phyloP scores from a whole-genome alignment of 345 rosid genomes.

The Euphorbia tirucalli region DNA sequence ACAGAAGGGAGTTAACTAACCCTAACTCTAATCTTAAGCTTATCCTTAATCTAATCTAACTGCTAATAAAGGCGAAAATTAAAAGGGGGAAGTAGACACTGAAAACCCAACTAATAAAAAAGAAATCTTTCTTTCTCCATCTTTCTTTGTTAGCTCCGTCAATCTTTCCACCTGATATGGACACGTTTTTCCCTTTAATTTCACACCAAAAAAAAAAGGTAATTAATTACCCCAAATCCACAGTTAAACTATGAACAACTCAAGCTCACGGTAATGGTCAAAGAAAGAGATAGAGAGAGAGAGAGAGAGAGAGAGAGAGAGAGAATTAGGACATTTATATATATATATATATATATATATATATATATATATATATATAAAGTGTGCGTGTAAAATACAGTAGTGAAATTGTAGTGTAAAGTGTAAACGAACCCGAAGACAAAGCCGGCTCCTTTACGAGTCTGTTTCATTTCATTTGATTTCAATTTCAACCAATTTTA shows the following conservation, averaged over 20 bases:
- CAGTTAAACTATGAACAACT: too few relatives aligned
- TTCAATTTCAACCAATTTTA: not conserved
- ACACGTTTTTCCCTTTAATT: not conserved
- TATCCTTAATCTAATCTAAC: not conserved
- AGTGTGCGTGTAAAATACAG: conserved; percentile 1
- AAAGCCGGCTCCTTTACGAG: conserved; percentile 25
- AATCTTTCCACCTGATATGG: conserved; percentile 32
- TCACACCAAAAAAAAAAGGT: too few relatives aligned
- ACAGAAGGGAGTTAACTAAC: not conserved
- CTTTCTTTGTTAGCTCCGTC: conserved; percentile 25
- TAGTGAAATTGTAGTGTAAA: not conserved
- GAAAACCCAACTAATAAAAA: not conserved
- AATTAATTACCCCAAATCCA: not conserved
- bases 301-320: too few relatives aligned
- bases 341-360: too few relatives aligned
- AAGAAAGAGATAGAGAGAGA: conserved; percentile 2
- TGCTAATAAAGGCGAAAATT: not conserved
- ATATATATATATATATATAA: not conserved
- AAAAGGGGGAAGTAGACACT: not conserved
- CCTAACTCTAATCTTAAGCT: not conserved
- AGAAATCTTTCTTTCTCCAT: not conserved
- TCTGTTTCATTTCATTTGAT: not conserved
- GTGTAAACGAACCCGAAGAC: conserved; percentile 31
- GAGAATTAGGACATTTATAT: too few relatives aligned
- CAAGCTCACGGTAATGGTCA: conserved; percentile 11